phyloP scores from a whole-genome alignment of 2,329 filamentous ascomycete species.

The Cercospora sp. region DNA sequence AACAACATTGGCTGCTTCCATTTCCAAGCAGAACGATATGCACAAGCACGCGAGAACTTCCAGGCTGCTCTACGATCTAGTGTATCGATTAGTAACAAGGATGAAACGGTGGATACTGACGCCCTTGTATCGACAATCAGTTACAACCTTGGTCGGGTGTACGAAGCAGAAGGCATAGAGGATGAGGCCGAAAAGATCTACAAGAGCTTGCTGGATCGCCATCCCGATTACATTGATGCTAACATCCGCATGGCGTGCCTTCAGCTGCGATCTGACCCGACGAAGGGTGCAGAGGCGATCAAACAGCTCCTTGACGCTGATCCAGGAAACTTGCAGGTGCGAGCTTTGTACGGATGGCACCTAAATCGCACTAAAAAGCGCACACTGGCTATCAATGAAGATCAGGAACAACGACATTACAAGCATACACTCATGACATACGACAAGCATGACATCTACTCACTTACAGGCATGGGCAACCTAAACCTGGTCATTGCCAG shows the following conservation, averaged over 20 bases:
- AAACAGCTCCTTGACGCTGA: constrained; percentile 83
- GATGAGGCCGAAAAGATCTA: constrained; percentile 88
- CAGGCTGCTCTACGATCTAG: constrained; percentile 89
- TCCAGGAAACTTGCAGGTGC: constrained; percentile 82
- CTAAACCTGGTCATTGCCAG: constrained; percentile 83
- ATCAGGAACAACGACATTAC: constrained; percentile 89
- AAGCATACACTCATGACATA: constrained; percentile 93
- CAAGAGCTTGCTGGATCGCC: constrained; percentile 77
- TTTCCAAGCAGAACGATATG: constrained; percentile 80
- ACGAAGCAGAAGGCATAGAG: constrained; percentile 77
- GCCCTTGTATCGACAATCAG: constrained; percentile 93
- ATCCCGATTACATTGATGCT: constrained; percentile 88
- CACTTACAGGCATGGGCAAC: constrained; percentile 95
- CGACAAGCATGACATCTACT: constrained; percentile 98
- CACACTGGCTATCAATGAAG: constrained; percentile 77
- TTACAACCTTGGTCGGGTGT: constrained; percentile 92
- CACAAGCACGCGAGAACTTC: constrained; percentile 80
- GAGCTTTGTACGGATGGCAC: constrained; percentile 93
- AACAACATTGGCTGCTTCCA: constrained; percentile 98
- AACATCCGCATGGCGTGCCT: constrained; percentile 88
- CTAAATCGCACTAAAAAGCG: constrained; percentile 85
- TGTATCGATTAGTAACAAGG: constrained; percentile 71
- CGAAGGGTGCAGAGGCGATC: constrained; percentile 81
- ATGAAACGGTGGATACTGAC: constrained; percentile 69
- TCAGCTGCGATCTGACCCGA: constrained; percentile 74